Conservation (phyloP, 495 filamentous ascomycete genomes). For the Chaetomidium leptoderma region DNA sequence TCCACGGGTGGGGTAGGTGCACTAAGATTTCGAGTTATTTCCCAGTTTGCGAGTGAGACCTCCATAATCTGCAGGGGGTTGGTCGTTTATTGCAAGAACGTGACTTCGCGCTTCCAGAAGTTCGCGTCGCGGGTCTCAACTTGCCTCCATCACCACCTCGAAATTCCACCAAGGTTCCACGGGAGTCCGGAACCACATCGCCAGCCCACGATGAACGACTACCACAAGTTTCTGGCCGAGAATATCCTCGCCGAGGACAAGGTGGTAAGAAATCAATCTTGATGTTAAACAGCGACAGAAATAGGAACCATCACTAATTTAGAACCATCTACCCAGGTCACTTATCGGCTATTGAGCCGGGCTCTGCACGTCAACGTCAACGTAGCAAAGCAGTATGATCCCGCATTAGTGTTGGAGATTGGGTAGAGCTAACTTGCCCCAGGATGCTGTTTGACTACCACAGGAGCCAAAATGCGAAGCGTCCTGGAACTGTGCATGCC, state of each 20-base stretch:
- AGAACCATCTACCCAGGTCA: constrained; percentile 55
- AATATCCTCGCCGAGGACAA: constrained; percentile 72
- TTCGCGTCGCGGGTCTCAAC: constrained; percentile 11
- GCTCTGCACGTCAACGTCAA: constrained; percentile 78
- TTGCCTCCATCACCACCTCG: neutral
- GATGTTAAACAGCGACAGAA: neutral
- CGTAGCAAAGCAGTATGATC: constrained; percentile 35
- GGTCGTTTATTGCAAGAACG: constrained; percentile 22
- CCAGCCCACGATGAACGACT: constrained; percentile 47
- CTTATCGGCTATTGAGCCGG: constrained; percentile 76
- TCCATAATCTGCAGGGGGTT: constrained; percentile 16
- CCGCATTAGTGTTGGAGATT: neutral
- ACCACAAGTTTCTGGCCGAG: constrained; percentile 67
- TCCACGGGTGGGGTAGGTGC: too few species aligned
- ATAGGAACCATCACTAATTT: neutral
- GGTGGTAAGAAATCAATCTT: constrained; percentile 51
- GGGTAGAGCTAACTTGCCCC: neutral
- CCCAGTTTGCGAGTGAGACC: too few species aligned
- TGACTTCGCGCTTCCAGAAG: constrained; percentile 26
- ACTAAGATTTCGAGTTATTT: too few species aligned
- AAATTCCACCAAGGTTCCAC: neutral
- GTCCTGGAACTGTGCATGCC: constrained; percentile 69
- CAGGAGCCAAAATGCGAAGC: constrained; percentile 69
- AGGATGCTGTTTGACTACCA: constrained; percentile 94
- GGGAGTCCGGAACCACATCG: neutral